phyloP scores from a whole-genome alignment of 176 grass and related monocot species.

The Aegilops sharonensis region DNA sequence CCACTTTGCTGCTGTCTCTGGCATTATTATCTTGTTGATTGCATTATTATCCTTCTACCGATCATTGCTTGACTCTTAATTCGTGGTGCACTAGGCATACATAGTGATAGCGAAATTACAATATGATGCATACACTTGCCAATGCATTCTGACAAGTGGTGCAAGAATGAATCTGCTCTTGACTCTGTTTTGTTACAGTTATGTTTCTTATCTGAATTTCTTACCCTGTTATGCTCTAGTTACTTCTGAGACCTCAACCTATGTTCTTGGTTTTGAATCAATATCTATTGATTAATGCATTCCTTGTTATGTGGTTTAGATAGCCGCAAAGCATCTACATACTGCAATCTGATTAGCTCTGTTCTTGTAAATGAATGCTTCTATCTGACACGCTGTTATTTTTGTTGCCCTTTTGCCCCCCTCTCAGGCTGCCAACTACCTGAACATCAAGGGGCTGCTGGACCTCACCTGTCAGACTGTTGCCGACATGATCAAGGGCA shows the following conservation, averaged over 20 bases:
- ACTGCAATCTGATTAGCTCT: background rate
- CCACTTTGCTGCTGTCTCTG: too few relatives aligned
- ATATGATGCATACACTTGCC: background rate
- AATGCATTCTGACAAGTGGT: background rate
- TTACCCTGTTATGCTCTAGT: too few relatives aligned
- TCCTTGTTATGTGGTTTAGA: background rate
- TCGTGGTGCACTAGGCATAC: too few relatives aligned
- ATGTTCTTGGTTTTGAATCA: background rate
- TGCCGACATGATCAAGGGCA: conserved; percentile 52
- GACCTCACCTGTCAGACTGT: conserved; percentile 43
- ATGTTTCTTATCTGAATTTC: background rate
- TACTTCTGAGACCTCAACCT: too few relatives aligned
- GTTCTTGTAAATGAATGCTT: background rate
- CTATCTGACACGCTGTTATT: background rate
- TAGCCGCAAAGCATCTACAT: background rate
- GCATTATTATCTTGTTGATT: too few relatives aligned
- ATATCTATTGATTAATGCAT: background rate
- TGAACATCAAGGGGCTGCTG: conserved; percentile 49
- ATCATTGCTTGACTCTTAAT: background rate
- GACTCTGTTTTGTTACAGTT: background rate
- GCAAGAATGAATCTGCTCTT: background rate
- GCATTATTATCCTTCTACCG: too few relatives aligned
- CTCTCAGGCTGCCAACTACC: conserved; percentile 48
- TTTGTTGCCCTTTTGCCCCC: background rate
- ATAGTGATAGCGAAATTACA: background rate